phyloP scores from a whole-genome alignment of 2,329 filamentous ascomycete genomes.

The Penicillium paneum region DNA sequence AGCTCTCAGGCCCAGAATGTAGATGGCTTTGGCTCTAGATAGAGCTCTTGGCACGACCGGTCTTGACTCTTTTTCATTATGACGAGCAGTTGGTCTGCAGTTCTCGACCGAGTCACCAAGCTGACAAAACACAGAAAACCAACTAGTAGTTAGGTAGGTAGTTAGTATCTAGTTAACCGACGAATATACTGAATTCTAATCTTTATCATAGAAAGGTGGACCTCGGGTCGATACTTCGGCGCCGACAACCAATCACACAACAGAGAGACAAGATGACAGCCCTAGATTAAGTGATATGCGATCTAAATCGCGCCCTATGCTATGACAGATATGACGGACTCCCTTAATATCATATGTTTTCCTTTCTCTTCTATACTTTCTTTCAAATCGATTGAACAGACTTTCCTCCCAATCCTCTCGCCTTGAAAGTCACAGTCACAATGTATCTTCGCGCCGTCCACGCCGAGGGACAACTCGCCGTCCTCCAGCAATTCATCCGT shows the following conservation, averaged over 20 bases:
- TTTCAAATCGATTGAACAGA: not conserved
- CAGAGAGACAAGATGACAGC: not conserved
- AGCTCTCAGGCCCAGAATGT: no score
- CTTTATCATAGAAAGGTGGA: not conserved
- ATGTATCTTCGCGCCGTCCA: slow-evolving; percentile 60
- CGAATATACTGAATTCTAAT: no score
- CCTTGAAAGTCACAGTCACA: not conserved
- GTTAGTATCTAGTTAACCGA: no score
- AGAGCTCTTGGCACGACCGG: no score
- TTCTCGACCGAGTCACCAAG: no score
- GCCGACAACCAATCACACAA: not conserved
- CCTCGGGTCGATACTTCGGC: not conserved
- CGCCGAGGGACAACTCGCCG: slow-evolving; percentile 49
- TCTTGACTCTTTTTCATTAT: no score
- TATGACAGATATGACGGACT: not conserved
- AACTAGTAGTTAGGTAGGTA: no score
- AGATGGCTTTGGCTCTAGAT: no score
- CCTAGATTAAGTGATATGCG: not conserved
- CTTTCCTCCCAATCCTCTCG: not conserved
- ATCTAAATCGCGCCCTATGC: not conserved
- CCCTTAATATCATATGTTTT: not conserved
- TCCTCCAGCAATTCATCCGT: slow-evolving; percentile 56
- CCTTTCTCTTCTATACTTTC: no score
- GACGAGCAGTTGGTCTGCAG: no score
- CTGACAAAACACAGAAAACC: no score